Percentiles rank a stretch among this genome's conserved stretches.
These are phyloP conservation scores for Lepidium didymum DNA, from an alignment of 345 rosid genomes.

Conservation along the genomic window DNA sequence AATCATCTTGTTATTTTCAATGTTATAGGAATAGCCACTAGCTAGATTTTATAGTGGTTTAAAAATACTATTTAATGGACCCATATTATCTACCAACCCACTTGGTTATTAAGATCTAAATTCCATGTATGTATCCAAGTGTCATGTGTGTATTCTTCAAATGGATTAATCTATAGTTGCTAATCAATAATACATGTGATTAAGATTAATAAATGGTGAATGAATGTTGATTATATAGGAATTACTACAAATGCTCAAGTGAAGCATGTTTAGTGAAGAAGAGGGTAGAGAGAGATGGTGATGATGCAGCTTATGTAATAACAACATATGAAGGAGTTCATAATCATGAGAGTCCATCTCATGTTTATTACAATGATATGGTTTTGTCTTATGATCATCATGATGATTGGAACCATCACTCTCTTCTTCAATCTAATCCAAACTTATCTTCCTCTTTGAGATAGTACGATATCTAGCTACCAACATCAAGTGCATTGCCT, in stretches of 20 bases:
- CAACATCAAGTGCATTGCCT: neutral
- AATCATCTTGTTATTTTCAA: neutral
- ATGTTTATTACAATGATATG: slow-evolving; percentile 33
- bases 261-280: slow-evolving; percentile 81
- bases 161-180: neutral
- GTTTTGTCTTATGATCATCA: slow-evolving; percentile 22
- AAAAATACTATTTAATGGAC: slow-evolving; percentile 17
- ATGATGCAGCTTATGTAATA: slow-evolving; percentile 55
- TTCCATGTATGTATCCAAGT: slow-evolving; percentile 3
- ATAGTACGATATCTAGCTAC: neutral
- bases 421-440: slow-evolving; percentile 14
- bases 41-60: slow-evolving; percentile 5
- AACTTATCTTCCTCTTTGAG: neutral
- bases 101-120: slow-evolving; percentile 6
- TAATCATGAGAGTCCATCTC: slow-evolving; percentile 54
- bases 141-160: neutral
- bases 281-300: slow-evolving; percentile 70
- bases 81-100: slow-evolving; percentile 22
- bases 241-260: slow-evolving; percentile 69
- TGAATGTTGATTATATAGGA: slow-evolving; percentile 35
- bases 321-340: slow-evolving; percentile 82
- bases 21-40: slow-evolving; percentile 15
- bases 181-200: neutral
- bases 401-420: slow-evolving; percentile 22
- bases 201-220: neutral